phyloP scores from a whole-genome alignment of 306 rosid species.

The Rosa lucieae region DNA sequence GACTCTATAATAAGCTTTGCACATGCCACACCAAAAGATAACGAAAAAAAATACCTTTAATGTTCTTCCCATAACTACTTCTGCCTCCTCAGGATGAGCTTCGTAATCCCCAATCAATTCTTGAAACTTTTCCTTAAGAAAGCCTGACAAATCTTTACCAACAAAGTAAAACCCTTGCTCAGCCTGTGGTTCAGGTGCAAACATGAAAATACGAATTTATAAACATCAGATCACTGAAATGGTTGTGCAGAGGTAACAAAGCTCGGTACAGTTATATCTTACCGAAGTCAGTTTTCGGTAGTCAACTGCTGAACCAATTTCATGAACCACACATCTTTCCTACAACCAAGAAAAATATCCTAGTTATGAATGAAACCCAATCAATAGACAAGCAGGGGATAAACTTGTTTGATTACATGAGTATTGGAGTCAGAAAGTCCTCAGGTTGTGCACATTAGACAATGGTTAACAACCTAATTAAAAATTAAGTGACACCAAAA shows the following conservation, averaged over 20 bases:
- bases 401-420: conserved; percentile 2
- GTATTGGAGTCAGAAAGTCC: neutral
- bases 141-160: conserved; percentile 58
- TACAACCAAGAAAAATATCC: conserved; percentile 34
- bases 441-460: conserved; percentile 16
- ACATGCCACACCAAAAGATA: conserved; percentile 5
- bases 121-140: conserved; percentile 67
- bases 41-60: conserved; percentile 50
- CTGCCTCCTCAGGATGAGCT: conserved; percentile 73
- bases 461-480: conserved; percentile 10
- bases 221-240: neutral
- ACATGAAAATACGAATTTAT: conserved; percentile 21
- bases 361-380: conserved; percentile 22
- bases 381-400: neutral
- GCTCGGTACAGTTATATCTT: conserved; percentile 23
- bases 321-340: conserved; percentile 85
- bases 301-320: conserved; percentile 86
- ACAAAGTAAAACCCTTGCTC: conserved; percentile 81
- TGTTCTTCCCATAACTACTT: conserved; percentile 91
- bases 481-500: conserved; percentile 12
- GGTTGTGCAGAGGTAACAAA: neutral
- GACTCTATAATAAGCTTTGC: conserved; percentile 6
- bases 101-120: conserved; percentile 59
- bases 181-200: conserved; percentile 55
- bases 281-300: conserved; percentile 95